Evolutionary conservation across 2,329 filamentous ascomycete genomes (phyloP), one percentile per base, ranked within the genome.

Genomic region (Sporothrix dimorphospora): DNA sequence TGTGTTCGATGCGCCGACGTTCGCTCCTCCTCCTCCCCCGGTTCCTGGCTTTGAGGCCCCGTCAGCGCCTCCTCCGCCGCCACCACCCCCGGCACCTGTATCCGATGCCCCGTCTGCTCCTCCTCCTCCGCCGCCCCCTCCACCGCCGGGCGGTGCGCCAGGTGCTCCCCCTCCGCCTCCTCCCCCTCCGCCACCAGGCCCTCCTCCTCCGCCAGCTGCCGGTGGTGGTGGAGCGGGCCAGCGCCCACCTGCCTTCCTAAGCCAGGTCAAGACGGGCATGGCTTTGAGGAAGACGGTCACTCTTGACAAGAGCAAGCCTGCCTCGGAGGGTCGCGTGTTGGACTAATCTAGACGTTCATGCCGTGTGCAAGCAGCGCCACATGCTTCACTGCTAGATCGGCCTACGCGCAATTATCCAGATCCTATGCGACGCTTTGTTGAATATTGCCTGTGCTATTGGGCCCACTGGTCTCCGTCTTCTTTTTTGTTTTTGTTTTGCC

Each of bases 281-380:
- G 82, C 89, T 2, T 83, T 99, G 79, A 94, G 87, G 85, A 98
- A 98, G 86, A 94, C 94, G 30, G 85, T 91, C 80, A 98, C 96
- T 0, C 94, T 93, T 81, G 96, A 99, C 81, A 91, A 90, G 81
- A 98, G 94, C 81, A 82, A 77, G 65, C 87, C 93, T 69, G 81
- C 90, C 69, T 85, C 90, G 72, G 92, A 93, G 27, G 95, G 95
- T n/a, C 88, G 90, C 73, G 94, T 98, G 73, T 81, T 89, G 80
- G 84, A 83, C 74, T 47, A 47, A 79, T 75, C 30, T 74, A 57
- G 14, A 38, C 27, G 59, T 71, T 72, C 65, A 72, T 71, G 68
- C 68, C 47, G 53, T 55, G 65, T 55, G 19, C 47, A 40, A 24
- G 34, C 34, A 40, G 47, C 19, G 16, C 19, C 19, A 19, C 19